A percentile compares a stretch with the other conserved stretches of the same genome.
phyloP scores from a whole-genome alignment of 2,329 filamentous ascomycete genomes.

The Emmonsiellopsis sp. region DNA sequence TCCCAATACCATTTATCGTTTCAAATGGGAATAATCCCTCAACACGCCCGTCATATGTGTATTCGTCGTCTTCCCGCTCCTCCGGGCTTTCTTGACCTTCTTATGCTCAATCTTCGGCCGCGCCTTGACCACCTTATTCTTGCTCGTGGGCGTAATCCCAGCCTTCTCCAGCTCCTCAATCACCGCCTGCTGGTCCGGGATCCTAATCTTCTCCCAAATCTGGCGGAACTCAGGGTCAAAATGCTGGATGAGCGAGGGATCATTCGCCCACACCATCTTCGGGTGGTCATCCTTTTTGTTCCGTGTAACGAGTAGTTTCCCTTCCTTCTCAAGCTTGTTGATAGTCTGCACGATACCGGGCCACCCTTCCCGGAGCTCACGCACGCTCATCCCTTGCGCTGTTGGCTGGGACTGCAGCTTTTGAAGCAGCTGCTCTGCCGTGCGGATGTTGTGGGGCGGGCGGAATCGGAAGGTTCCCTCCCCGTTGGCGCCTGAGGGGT shows the following conservation, averaged over 20 bases:
- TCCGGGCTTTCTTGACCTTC: conserved; percentile 65
- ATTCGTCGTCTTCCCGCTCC: conserved; percentile 74
- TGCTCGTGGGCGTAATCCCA: conserved; percentile 75
- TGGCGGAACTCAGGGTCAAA: conserved; percentile 75
- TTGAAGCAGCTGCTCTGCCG: conserved; percentile 64
- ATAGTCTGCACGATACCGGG: conserved; percentile 71
- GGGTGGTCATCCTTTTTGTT: conserved; percentile 88
- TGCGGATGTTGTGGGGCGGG: conserved; percentile 74
- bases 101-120: conserved; percentile 51
- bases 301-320: conserved; percentile 73
- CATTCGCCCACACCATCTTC: conserved; percentile 80
- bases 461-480: conserved; percentile 72
- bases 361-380: conserved; percentile 95
- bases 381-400: conserved; percentile 70
- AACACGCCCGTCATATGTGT: conserved; percentile 76
- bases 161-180: conserved; percentile 66
- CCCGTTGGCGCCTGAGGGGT: conserved; percentile 52
- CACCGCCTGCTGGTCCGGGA: conserved; percentile 68
- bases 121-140: conserved; percentile 58
- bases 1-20: conserved; percentile 18
- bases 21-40: conserved; percentile 56
- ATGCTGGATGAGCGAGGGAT: conserved; percentile 62
- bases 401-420: conserved; percentile 75
- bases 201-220: conserved; percentile 71
- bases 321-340: conserved; percentile 63